Evolutionary conservation across 75 land plant genomes (phyloP).

Genomic region (Pseudotsuga menziesii): DNA sequence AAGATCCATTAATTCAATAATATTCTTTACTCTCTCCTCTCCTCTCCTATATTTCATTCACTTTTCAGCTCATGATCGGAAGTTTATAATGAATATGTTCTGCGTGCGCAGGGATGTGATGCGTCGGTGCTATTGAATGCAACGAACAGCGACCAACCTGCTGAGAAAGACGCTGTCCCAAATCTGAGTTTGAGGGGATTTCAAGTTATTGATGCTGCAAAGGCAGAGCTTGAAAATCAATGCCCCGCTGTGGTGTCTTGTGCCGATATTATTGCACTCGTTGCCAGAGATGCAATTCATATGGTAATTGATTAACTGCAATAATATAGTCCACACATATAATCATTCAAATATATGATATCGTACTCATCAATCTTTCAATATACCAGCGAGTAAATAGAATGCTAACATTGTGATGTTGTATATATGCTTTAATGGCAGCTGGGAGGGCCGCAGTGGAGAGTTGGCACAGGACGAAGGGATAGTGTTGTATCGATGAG

Average conservation of each 20-base stretch:
- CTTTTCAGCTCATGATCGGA: too few relatives aligned
- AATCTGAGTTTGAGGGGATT: slow-evolving; percentile 37
- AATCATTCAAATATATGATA: too few relatives aligned
- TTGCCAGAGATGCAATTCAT: too few relatives aligned
- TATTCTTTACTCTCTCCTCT: neutral
- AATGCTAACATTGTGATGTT: too few relatives aligned
- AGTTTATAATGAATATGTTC: too few relatives aligned
- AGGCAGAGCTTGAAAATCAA: slow-evolving; percentile 28
- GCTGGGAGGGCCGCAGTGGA: slow-evolving; percentile 20
- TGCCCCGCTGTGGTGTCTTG: slow-evolving; percentile 62
- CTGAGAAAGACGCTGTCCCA: slow-evolving; percentile 44
- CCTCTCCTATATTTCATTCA: too few relatives aligned
- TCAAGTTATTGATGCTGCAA: slow-evolving; percentile 37
- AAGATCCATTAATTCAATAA: neutral
- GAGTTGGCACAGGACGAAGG: too few relatives aligned
- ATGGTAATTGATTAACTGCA: too few relatives aligned
- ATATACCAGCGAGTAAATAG: too few relatives aligned
- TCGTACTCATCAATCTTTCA: too few relatives aligned
- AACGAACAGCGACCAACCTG: slow-evolving; percentile 6
- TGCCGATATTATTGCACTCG: slow-evolving; percentile 39
- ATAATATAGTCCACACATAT: too few relatives aligned
- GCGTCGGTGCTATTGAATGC: slow-evolving; percentile 55
- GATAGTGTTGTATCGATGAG: slow-evolving; percentile 11
- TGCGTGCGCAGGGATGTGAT: slow-evolving; percentile 68
- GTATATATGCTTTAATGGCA: too few relatives aligned